These are phyloP conservation scores for Emergomyces orientalis DNA, from an alignment of 2,329 filamentous ascomycete genomes.

Conservation along the genomic window DNA sequence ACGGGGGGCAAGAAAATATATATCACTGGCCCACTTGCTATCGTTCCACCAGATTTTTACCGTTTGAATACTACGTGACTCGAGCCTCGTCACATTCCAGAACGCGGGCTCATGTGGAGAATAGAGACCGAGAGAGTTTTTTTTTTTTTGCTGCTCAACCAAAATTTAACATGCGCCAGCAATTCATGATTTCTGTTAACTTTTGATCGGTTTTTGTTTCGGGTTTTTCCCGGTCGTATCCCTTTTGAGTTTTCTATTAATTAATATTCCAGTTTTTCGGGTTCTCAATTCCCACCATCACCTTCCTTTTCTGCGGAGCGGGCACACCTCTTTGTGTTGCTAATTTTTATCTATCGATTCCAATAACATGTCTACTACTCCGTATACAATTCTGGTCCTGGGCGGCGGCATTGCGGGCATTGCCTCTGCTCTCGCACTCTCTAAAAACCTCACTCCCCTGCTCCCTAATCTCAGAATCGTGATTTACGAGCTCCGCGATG, in stretches of 20 bases:
- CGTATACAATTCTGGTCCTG: slow-evolving; percentile 16
- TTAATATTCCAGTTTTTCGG: background rate
- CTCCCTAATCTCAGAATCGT: slow-evolving; percentile 24
- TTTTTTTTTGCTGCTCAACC: background rate
- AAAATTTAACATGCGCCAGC: background rate
- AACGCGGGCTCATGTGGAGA: background rate
- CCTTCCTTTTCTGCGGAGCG: background rate
- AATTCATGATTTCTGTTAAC: background rate
- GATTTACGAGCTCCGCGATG: slow-evolving; percentile 33
- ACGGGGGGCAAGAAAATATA: background rate
- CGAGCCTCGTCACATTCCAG: too few species aligned
- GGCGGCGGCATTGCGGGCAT: slow-evolving; percentile 18
- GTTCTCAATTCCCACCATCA: background rate
- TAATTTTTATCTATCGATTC: background rate
- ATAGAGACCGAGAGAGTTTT: background rate
- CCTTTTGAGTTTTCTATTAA: too few species aligned
- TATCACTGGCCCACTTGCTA: background rate
- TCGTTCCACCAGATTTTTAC: too few species aligned
- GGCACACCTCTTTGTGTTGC: background rate
- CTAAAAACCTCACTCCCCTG: slow-evolving; percentile 14
- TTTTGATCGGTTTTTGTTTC: background rate
- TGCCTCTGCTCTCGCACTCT: slow-evolving; percentile 17
- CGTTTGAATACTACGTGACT: background rate
- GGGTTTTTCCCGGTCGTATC: background rate
- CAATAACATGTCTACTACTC: background rate